Evolutionary conservation across 1,284 basidiomycete genomes (phyloP), one percentile per base, ranked within the genome.

Genomic region (Grifola frondosa): DNA sequence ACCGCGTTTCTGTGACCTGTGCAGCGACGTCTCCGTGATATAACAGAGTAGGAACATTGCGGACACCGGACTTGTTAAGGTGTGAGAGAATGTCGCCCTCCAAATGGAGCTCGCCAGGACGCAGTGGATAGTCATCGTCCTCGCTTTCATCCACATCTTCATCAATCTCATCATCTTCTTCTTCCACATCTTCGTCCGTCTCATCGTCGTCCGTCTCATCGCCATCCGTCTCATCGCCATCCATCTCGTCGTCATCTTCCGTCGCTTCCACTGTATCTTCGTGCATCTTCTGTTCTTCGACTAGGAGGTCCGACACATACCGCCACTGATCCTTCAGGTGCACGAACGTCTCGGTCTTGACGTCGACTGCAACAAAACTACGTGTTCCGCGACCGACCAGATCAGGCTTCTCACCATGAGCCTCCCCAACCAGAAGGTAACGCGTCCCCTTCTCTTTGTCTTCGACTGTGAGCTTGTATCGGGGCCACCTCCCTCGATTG

Each of bases 301-400:
- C n/a, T n/a, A n/a, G n/a, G n/a, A n/a, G n/a, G n/a, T n/a, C n/a
- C n/a, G n/a, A n/a, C n/a, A n/a, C n/a, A n/a, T n/a, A 21, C 11
- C 46, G 35, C 49, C 49, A 52, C 4, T 38, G 37, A 21, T 52
- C 49, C 33, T 52, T 48, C 4, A 52, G 25, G 26, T 32, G 46
- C 2, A 46, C 44, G 15, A 50, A 43, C 12, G 25, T 30, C 10
- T 26, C 13, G 1, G 17, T 24, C 2, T 10, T 19, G 3, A 24
- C 13, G 22, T 46, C 44, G 6, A 34, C 17, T 0, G 48, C 48
- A 16, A 49, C 20, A 20, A 33, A 47, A 2, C 44, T 41, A 5
- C 37, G 44, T 3, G 48, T 47, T 1, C 40, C 44, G 12, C 44
- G 48, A 8, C 48, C 44, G 11, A 39, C 30, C 41, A 40, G 26